phyloP scores from a whole-genome alignment of 331 rosid genomes.

The Cydonia oblonga region DNA sequence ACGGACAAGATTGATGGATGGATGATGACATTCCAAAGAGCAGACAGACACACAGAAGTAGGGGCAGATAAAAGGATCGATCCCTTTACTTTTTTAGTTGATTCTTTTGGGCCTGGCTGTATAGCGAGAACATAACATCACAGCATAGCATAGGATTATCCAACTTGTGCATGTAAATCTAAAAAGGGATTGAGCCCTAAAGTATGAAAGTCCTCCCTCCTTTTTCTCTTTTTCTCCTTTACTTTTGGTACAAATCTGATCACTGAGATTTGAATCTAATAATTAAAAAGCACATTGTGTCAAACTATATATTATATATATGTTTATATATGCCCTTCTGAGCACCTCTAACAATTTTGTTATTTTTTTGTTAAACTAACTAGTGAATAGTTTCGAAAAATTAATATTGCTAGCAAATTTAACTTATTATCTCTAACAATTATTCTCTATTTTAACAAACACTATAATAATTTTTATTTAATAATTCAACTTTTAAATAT shows the following conservation, averaged over 20 bases:
- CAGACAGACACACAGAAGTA: not conserved
- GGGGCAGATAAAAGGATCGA: not conserved
- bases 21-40: not conserved
- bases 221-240: not conserved
- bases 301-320: not conserved
- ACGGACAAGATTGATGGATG: constrained; percentile 24
- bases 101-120: not conserved
- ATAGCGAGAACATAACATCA: not conserved
- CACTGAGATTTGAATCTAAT: not conserved
- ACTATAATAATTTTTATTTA: no score
- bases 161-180: not conserved
- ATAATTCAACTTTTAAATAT: no score
- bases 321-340: no score
- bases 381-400: no score
- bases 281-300: not conserved
- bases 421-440: no score
- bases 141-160: constrained; percentile 3
- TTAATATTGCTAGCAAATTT: no score
- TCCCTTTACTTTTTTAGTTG: not conserved
- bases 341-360: no score
- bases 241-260: constrained; percentile 11
- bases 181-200: not conserved
- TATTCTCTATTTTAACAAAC: no score
- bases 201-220: constrained; percentile 5
- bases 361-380: no score